Percentiles rank a stretch among this genome's conserved stretches.
Evolutionary conservation across 352 stramenopile species (phyloP).

Genomic region (Phytophthora macrochlamydospora): DNA sequence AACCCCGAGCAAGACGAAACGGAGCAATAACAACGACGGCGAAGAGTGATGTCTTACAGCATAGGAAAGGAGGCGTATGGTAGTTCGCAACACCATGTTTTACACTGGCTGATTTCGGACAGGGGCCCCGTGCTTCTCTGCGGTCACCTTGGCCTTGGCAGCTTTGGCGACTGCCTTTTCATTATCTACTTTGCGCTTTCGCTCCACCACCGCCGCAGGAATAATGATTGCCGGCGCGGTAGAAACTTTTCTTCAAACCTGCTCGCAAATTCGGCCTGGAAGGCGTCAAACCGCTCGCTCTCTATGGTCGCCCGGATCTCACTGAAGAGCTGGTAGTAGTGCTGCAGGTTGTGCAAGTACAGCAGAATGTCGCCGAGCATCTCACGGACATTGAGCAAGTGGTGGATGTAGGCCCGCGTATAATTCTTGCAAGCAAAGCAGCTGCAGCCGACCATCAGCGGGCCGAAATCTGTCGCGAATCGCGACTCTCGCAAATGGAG

Average conservation of each 20-base stretch:
- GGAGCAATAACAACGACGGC: conserved; percentile 31
- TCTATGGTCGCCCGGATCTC: conserved; percentile 59
- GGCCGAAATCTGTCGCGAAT: conserved; percentile 67
- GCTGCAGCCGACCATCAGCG: conserved; percentile 63
- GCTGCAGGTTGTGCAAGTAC: conserved; percentile 87
- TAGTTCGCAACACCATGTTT: neutral
- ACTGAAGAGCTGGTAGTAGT: conserved; percentile 77
- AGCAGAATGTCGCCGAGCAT: conserved; percentile 92
- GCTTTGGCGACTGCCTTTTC: conserved; percentile 40
- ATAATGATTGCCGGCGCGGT: conserved; percentile 50
- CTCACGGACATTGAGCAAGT: conserved; percentile 92
- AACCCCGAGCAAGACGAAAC: neutral
- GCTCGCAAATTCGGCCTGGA: conserved; percentile 42
- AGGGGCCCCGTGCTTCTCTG: conserved; percentile 28
- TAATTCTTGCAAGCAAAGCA: conserved; percentile 82
- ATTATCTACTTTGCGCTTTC: conserved; percentile 55
- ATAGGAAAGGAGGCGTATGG: conserved; percentile 1
- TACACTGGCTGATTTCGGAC: conserved; percentile 14
- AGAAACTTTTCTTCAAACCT: conserved; percentile 57
- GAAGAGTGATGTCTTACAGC: conserved; percentile 11
- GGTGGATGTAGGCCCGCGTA: conserved; percentile 91
- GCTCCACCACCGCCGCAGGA: conserved; percentile 57
- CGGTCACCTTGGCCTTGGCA: conserved; percentile 29
- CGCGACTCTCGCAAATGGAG: conserved; percentile 71
- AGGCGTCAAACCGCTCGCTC: conserved; percentile 46